These are phyloP conservation scores for Hyphodiscus sp. DNA, from an alignment of 2,329 filamentous ascomycete genomes.

Conservation along the genomic window DNA sequence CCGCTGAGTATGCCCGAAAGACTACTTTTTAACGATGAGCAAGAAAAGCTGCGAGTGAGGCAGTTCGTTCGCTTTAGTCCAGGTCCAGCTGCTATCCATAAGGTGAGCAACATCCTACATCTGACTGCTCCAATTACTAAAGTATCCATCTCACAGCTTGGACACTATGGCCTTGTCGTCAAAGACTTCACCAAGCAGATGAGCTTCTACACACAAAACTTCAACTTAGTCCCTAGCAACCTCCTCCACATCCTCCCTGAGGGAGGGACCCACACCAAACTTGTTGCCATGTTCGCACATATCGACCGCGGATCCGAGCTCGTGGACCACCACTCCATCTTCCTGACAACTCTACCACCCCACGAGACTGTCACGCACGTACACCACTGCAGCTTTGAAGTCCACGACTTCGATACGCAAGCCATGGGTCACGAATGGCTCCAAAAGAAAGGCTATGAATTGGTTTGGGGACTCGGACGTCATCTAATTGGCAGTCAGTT, in stretches of 20 bases:
- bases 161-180: constrained; percentile 34
- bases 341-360: constrained; percentile 32
- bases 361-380: constrained; percentile 37
- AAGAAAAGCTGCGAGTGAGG: no score
- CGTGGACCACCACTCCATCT: constrained; percentile 48
- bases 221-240: constrained; percentile 37
- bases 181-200: constrained; percentile 30
- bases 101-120: no score
- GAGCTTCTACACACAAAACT: constrained; percentile 34
- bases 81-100: constrained; percentile 28
- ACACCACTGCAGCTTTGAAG: constrained; percentile 63
- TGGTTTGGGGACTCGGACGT: constrained; percentile 63
- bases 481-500: constrained; percentile 53
- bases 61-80: constrained; percentile 30
- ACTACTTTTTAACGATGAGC: no score
- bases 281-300: constrained; percentile 44
- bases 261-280: constrained; percentile 5
- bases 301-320: constrained; percentile 43
- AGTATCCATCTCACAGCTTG: no score
- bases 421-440: constrained; percentile 64
- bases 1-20: no score
- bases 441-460: constrained; percentile 51
- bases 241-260: constrained; percentile 5
- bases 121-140: no score
- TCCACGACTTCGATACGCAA: constrained; percentile 65